These are phyloP conservation scores for Eucalyptus curtisii DNA, from an alignment of 345 rosid genomes.

Conservation along the genomic window DNA sequence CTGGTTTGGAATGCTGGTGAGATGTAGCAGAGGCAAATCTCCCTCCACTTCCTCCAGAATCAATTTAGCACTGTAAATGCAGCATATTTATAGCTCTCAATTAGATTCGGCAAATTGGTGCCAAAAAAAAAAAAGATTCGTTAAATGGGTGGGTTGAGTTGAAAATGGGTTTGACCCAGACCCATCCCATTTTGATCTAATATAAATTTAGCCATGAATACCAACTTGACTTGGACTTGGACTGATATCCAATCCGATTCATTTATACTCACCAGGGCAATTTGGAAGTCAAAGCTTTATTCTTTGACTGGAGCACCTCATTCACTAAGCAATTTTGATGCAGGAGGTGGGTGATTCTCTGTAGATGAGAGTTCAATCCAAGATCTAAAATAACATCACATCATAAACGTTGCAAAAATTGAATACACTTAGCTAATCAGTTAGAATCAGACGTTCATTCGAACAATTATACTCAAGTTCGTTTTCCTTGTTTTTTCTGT, in stretches of 20 bases:
- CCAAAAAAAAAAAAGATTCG: too few relatives aligned
- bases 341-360: slow-evolving; percentile 1
- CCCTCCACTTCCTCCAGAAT: background rate
- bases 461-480: background rate
- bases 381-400: background rate
- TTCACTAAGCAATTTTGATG: slow-evolving; percentile 1
- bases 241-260: background rate
- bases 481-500: too few relatives aligned
- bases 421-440: background rate
- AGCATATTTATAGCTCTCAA: background rate
- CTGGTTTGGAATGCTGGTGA: background rate
- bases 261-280: background rate
- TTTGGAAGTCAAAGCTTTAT: background rate
- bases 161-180: background rate
- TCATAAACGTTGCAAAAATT: background rate
- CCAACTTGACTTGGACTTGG: background rate
- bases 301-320: background rate
- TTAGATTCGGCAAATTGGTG: background rate
- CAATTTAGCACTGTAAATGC: background rate
- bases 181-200: background rate
- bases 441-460: background rate
- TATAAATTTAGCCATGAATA: background rate
- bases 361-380: background rate
- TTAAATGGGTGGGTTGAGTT: background rate
- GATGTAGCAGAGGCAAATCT: background rate